Evolutionary conservation across 2,329 filamentous ascomycete species (phyloP), one percentile per base, ranked within the genome.

Genomic region (Blastomyces gilchristii): DNA sequence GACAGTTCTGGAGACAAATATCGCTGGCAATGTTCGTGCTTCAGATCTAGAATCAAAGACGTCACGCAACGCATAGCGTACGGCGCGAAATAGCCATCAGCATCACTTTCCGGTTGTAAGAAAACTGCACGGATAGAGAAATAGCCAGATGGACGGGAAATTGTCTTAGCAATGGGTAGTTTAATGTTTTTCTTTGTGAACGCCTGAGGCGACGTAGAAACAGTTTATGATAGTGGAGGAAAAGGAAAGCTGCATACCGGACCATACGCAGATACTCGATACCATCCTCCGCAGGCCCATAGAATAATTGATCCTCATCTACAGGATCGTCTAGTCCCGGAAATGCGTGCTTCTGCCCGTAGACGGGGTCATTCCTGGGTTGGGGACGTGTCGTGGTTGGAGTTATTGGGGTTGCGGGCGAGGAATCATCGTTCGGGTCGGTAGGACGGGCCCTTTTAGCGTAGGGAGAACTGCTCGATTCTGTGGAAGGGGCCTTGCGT

Each of bases 341-440:
- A 68, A 91, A 88, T 53, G 87, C 87, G 69, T 85, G 85, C 73
- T 85, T 84, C 75, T 90, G 88, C 50, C 88, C 88, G 73, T 85
- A 90, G 2, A 84, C 83, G 11, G 84, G 82, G 71, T 90, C 82
- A 64, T 86, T 73, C 52, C 76, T 76, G 31, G 79, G 77, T 61
- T 76, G 75, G 1, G 25, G 43, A 64, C 77, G 69, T 58, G 31
- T 22, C 22, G 63, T 25, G 16, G 61, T 34, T 11, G 53, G 53
- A 16, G 49, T 66, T 5, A 67, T 68, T 31, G 65, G 49, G 52
- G 59, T 66, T 59, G 59, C 58, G 59, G 12, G 54, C 62, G 50
- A 65, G 22, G 63, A 45, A 9, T 47, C 60, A 4, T 57, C 60
- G 25, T 47, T 49, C 39, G 47, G n/a, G 5, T 31, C 11, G 8